Evolutionary conservation across 2,329 filamentous ascomycete genomes (phyloP), one percentile per base, ranked within the genome.

Genomic region (Nakataea oryzae): DNA sequence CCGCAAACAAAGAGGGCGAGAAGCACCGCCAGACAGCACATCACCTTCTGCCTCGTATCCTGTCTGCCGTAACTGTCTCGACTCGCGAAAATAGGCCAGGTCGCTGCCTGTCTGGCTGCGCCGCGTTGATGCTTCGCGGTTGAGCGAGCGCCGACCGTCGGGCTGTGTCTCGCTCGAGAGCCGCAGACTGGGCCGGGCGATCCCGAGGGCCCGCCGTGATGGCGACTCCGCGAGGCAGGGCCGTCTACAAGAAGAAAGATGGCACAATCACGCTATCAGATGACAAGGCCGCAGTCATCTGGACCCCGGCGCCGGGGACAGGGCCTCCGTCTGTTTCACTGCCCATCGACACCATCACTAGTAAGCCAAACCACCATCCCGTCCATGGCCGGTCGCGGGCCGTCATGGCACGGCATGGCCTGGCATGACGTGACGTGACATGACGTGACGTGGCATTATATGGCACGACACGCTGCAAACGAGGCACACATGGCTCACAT

Each of bases 211-310:
- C 41, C 17, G 34, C 54, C 54, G 47, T 13, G 50, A 87, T 88
- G 85, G 76, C 82, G 30, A 74, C 81, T 65, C 85, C 84, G 61
- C 82, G 79, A 68, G 90, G 87, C 64, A 84, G 83, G 65, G 87
- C 89, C 61, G 80, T 87, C 63, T 97, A 95, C 82, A 97, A 97
- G 78, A 99, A 97, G 80, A 95, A 96, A 75, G 90, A 97, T 79
- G 95, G 95, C 72, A 84, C 85, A 64, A 78, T 99, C 70, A 84
- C 86, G 29, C 80, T 97, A 68, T 86, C 89, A 21, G 78, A 82
- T 62, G 91, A 96, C 74, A 81, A 85, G 69, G 84, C 84, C 70
- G 86, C 82, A 50, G 84, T 97, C 64, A 88, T 85, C 73, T 99
- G 93, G 93, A 90, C 86, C 34, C 89, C 91, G 12, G 80, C 84